A percentile compares a stretch with the other conserved stretches of the same genome.
These are phyloP conservation scores for Bonia amplexicaulis DNA, from an alignment of 176 grass and related monocot species.

Conservation along the genomic window DNA sequence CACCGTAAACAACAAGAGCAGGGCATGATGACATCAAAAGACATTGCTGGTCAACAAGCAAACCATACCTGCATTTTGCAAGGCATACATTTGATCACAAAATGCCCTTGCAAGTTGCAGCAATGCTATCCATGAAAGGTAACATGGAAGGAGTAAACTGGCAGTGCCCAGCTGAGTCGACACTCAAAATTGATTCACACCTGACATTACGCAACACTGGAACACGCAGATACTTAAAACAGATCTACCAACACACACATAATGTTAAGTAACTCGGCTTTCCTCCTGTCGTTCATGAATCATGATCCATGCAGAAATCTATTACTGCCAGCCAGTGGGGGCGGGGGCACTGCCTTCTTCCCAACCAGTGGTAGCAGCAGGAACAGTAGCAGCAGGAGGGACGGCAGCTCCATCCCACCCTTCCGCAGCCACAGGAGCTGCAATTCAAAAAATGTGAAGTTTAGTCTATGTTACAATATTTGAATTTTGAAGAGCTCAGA, in stretches of 20 bases:
- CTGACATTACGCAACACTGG: constrained; percentile 18
- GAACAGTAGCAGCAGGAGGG: neutral
- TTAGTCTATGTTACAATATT: neutral
- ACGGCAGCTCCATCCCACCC: constrained; percentile 39
- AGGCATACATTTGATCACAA: constrained; percentile 1
- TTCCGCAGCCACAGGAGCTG: constrained; percentile 42
- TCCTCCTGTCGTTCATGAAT: neutral
- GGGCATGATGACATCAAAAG: neutral
- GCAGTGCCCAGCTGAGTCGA: neutral
- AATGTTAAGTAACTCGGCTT: constrained; percentile 3
- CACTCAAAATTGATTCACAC: constrained; percentile 29
- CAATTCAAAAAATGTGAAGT: neutral
- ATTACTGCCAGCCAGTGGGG: constrained; percentile 39
- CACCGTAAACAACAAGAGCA: neutral
- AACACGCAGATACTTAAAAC: constrained; percentile 20
- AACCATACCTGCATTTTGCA: neutral
- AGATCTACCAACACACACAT: constrained; percentile 21
- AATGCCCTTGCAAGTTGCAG: constrained; percentile 12
- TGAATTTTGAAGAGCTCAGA: neutral
- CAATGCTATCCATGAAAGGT: neutral
- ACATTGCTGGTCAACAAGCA: neutral
- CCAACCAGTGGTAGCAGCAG: constrained; percentile 32
- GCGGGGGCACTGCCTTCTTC: constrained; percentile 30
- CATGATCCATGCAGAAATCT: neutral
- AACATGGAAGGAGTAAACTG: constrained; percentile 2